A percentile compares a stretch with the other conserved stretches of the same genome.
Conservation (phyloP, 495 filamentous ascomycete genomes). For the Penicillium bialowiezense region DNA sequence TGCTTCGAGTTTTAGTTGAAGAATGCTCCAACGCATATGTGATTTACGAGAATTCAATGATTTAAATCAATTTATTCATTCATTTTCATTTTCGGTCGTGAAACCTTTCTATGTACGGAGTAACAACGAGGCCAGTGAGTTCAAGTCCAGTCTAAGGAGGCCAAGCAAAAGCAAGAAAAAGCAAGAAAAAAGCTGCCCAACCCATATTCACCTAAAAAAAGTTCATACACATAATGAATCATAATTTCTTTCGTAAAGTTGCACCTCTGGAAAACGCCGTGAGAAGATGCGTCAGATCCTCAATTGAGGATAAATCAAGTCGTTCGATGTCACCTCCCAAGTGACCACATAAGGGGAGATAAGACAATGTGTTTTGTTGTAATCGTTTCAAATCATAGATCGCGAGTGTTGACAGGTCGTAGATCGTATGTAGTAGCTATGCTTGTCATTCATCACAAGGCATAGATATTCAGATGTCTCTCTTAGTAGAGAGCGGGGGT, state of each 20-base stretch:
- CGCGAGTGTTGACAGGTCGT: constrained; percentile 10
- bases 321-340: background rate
- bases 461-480: background rate
- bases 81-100: background rate
- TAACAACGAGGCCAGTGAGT: constrained; percentile 1
- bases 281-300: constrained; percentile 8
- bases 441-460: background rate
- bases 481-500: constrained; percentile 10
- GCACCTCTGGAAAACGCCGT: constrained; percentile 11
- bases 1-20: too few species aligned
- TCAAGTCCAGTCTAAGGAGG: constrained; percentile 16
- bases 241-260: background rate
- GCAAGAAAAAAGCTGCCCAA: background rate
- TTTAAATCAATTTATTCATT: constrained; percentile 11
- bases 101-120: constrained; percentile 12
- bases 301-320: constrained; percentile 4
- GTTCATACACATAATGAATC: constrained; percentile 15
- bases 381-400: constrained; percentile 9
- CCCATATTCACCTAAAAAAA: constrained; percentile 11
- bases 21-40: background rate
- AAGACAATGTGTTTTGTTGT: background rate
- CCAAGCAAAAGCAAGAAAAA: constrained; percentile 1
- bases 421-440: background rate
- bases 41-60: background rate
- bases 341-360: background rate